phyloP scores from a whole-genome alignment of 2,329 filamentous ascomycete species.

The Fusarium drepaniforme region DNA sequence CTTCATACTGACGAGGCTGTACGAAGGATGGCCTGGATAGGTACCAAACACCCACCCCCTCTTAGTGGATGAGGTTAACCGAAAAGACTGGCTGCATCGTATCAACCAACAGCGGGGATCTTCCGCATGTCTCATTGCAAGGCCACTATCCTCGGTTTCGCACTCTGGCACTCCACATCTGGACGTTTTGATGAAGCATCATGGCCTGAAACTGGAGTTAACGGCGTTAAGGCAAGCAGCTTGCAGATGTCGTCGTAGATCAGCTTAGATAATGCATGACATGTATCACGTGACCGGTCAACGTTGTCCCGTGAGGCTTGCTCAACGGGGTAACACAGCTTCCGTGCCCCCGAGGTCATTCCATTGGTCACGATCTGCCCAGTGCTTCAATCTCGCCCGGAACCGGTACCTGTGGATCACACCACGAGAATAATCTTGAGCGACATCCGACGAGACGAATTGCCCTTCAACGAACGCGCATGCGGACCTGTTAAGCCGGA shows the following conservation, averaged over 20 bases:
- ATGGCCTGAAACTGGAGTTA: conserved; percentile 15
- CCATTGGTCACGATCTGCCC: conserved; percentile 14
- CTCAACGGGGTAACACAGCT: neutral
- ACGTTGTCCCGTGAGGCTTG: neutral
- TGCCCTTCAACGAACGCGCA: conserved; percentile 20
- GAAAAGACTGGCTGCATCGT: neutral
- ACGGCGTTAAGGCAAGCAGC: conserved; percentile 19
- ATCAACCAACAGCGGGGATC: neutral
- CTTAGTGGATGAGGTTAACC: neutral
- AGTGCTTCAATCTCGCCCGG: conserved; percentile 14
- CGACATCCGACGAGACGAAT: conserved; percentile 42
- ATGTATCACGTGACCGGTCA: neutral
- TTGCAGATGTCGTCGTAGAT: neutral
- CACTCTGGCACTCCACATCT: neutral
- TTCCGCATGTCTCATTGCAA: neutral
- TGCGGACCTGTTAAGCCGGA: conserved; percentile 5
- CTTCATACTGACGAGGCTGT: neutral
- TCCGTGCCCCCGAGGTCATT: conserved; percentile 10
- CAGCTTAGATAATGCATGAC: neutral
- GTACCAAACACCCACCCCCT: neutral
- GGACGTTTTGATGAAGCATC: conserved; percentile 3
- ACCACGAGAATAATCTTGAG: conserved; percentile 35
- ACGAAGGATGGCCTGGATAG: neutral
- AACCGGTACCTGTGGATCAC: conserved; percentile 31
- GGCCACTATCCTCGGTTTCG: neutral